A percentile compares a stretch with the other conserved stretches of the same genome.
Evolutionary conservation across 139 green algal species (phyloP).

Genomic region (Chlorella vulgaris): DNA sequence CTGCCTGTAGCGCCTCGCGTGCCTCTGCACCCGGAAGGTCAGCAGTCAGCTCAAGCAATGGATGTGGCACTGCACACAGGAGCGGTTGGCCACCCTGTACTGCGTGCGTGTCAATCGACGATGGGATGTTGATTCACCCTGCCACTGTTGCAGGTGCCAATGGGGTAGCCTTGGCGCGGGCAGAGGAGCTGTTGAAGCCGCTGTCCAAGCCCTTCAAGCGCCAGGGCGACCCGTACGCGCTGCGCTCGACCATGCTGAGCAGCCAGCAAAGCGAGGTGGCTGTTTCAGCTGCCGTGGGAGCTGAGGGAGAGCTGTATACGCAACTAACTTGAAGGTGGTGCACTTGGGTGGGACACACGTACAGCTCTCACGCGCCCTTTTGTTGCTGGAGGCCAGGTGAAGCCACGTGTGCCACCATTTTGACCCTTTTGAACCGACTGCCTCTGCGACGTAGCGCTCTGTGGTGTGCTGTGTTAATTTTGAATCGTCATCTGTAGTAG

Average conservation of each 20-base stretch:
- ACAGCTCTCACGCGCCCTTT: too few species aligned
- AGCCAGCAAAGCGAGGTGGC: conserved; percentile 23
- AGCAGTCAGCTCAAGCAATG: too few species aligned
- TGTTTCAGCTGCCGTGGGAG: background rate
- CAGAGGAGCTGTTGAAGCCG: conserved; percentile 42
- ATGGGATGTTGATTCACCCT: too few species aligned
- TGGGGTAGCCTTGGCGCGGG: conserved; percentile 36
- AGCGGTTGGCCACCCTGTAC: background rate
- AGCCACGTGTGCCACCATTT: too few species aligned
- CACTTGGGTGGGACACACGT: too few species aligned
- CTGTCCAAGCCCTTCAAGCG: conserved; percentile 54
- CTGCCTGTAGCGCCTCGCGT: conserved; percentile 55
- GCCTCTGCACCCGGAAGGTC: conserved; percentile 54
- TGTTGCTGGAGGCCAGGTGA: too few species aligned
- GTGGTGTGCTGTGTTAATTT: background rate
- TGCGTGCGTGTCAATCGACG: too few species aligned
- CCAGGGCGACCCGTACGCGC: conserved; percentile 7
- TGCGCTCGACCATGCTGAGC: conserved; percentile 14
- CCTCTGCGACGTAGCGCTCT: background rate
- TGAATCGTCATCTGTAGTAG: background rate
- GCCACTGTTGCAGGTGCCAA: background rate
- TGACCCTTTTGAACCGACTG: background rate
- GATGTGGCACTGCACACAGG: background rate
- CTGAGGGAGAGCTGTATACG: conserved; percentile 8
- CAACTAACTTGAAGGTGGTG: background rate